Percentiles rank a stretch among this genome's conserved stretches.
Evolutionary conservation across 805 yeast species (phyloP).

Genomic region (Ogataea salicorniae): DNA sequence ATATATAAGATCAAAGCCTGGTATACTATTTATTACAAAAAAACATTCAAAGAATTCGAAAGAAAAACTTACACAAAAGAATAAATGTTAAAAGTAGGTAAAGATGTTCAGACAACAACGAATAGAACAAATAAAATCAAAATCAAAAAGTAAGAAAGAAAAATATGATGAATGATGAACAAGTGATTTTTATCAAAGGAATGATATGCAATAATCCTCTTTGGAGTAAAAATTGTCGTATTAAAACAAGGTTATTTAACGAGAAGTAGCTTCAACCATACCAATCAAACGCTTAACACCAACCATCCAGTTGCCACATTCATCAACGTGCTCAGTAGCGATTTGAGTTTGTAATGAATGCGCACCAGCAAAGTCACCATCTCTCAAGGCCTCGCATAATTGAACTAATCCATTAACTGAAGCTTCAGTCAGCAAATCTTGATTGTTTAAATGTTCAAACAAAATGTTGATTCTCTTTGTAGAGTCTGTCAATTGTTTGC

Average conservation of each 20-base stretch:
- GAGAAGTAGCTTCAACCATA: conserved; percentile 47
- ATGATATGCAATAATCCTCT: not conserved
- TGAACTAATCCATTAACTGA: conserved; percentile 48
- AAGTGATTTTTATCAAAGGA: not conserved
- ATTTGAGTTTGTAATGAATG: conserved; percentile 49
- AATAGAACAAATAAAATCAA: not conserved
- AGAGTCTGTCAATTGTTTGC: conserved; percentile 72
- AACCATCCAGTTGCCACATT: conserved; percentile 87
- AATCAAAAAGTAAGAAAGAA: not conserved
- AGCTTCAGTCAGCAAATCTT: conserved; percentile 56
- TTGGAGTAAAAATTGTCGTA: not conserved
- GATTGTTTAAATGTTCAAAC: conserved; percentile 72
- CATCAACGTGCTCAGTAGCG: conserved; percentile 58
- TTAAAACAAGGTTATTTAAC: not conserved
- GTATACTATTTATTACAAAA: no score
- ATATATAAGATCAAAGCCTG: no score
- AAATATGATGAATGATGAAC: not conserved
- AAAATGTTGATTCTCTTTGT: conserved; percentile 75
- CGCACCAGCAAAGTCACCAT: conserved; percentile 57
- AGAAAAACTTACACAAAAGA: no score
- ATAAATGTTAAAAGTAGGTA: no score
- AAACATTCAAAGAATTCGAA: no score
- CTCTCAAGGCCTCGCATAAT: conserved; percentile 45
- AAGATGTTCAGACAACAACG: no score
- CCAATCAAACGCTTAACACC: conserved; percentile 86